Evolutionary conservation across 768 basidiomycete genomes (phyloP).

Genomic region (Pilatotrama ljubarskyi): DNA sequence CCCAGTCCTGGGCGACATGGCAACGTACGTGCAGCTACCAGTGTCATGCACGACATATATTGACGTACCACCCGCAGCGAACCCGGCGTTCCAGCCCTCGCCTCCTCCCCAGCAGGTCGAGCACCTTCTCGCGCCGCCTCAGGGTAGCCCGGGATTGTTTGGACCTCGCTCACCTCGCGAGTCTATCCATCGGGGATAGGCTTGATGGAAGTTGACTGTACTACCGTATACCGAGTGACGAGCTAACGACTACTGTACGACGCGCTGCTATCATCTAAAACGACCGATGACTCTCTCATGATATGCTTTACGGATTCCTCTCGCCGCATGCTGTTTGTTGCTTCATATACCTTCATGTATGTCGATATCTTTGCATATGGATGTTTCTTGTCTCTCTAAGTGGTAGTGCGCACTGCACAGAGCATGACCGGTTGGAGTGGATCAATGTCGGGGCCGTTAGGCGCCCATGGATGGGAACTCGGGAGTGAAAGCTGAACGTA

Average conservation of each 20-base stretch:
- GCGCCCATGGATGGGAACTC: not conserved
- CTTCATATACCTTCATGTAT: slow-evolving; percentile 9
- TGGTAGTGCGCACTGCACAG: not conserved
- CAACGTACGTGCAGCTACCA: slow-evolving; percentile 34
- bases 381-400: too few species aligned
- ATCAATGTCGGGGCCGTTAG: not conserved
- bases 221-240: not conserved
- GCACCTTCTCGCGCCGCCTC: slow-evolving; percentile 55
- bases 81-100: slow-evolving; percentile 56
- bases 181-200: slow-evolving; percentile 23
- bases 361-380: not conserved
- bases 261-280: slow-evolving; percentile 7
- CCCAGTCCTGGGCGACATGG: slow-evolving; percentile 44
- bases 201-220: not conserved
- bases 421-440: not conserved
- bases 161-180: slow-evolving; percentile 70
- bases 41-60: not conserved
- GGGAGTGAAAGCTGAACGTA: not conserved
- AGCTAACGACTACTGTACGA: slow-evolving; percentile 11
- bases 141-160: slow-evolving; percentile 67
- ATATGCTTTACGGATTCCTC: slow-evolving; percentile 1
- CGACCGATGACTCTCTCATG: not conserved
- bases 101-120: slow-evolving; percentile 57
- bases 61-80: slow-evolving; percentile 43
- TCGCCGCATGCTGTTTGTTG: slow-evolving; percentile 7